These are phyloP conservation scores for Aspergillus fumigatus DNA, from an alignment of 2,329 filamentous ascomycete genomes.

Conservation along the genomic window DNA sequence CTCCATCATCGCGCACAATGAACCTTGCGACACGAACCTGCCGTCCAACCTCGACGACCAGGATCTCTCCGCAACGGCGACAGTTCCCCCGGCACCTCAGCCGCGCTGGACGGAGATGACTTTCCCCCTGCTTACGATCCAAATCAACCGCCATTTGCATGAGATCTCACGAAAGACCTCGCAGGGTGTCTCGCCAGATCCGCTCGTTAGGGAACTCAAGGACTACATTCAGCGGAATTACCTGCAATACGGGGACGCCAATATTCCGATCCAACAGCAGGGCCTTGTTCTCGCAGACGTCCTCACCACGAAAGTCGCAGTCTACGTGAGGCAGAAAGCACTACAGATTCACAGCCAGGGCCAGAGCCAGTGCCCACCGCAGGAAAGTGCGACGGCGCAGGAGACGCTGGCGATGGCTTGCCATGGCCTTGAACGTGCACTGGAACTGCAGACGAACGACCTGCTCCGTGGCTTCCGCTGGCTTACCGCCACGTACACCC, in stretches of 20 bases:
- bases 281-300: constrained; percentile 25
- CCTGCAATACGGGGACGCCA: constrained; percentile 49
- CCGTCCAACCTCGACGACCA: constrained; percentile 50
- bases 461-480: constrained; percentile 37
- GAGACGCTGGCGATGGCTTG: constrained; percentile 33
- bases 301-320: constrained; percentile 33
- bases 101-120: constrained; percentile 56
- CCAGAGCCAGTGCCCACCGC: constrained; percentile 7
- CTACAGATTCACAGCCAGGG: neutral
- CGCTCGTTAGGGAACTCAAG: constrained; percentile 43
- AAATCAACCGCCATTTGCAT: constrained; percentile 35
- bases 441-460: constrained; percentile 32
- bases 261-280: constrained; percentile 43
- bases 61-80: constrained; percentile 49
- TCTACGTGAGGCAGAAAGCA: constrained; percentile 25
- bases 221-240: constrained; percentile 47
- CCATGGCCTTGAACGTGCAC: constrained; percentile 29
- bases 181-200: constrained; percentile 25
- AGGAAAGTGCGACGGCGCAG: constrained; percentile 14
- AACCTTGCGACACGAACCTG: constrained; percentile 38
- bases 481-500: constrained; percentile 38
- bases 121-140: constrained; percentile 51
- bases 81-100: constrained; percentile 44
- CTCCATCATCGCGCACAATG: constrained; percentile 44
- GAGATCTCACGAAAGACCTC: constrained; percentile 30